Base-by-base conservation (phyloP, 306 rosid genomes). In the Cicer pinnatifidum region DNA sequence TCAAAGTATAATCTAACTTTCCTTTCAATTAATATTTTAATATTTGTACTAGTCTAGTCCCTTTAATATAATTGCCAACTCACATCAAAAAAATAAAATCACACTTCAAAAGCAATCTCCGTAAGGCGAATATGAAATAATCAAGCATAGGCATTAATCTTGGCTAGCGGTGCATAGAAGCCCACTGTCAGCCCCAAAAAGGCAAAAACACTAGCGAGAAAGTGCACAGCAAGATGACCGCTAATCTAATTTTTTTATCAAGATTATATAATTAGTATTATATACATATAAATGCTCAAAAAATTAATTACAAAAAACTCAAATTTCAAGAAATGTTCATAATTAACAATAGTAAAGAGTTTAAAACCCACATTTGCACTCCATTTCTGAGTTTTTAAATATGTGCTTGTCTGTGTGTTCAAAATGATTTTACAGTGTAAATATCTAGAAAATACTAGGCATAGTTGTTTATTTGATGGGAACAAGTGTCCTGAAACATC, bases 1-100 rank as follows among this genome's bases (percentile, higher is more conserved):
- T 69, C 63, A 15, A 19, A 66, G 38, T 35, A 43, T 43, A 19
- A 65, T 64, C 37, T 40, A 40, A 8, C 15, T 41, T 64, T 64
- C 69, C 51, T 17, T 41, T 64, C 43, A 59, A 59, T 59, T 33
- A 23, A 23, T 23, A 23, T 23, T 23, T 23, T 3, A 59, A 59
- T 59, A 59, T 28, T 59, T 23, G 41, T 35, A 35, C 44, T 35
- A 35, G 44, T 35, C 16, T 23, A 23, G 33, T 23, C 6, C 38
- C 35, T 59, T 59, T 59, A 59, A 9, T 56, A 19, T 3, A 56
- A 56, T 19, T 56, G 9, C 40, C 52, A 70, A 10, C 47, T 50
- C 16, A 63, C 71, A 19, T 66, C 8, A 20, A 6, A 66, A 16
- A 65, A 9, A 65, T 8, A 5, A 65, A 65, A 20, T 43, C 52